Evolutionary conservation across 2,329 filamentous ascomycete genomes (phyloP).

Genomic region (Xylariales sp.): DNA sequence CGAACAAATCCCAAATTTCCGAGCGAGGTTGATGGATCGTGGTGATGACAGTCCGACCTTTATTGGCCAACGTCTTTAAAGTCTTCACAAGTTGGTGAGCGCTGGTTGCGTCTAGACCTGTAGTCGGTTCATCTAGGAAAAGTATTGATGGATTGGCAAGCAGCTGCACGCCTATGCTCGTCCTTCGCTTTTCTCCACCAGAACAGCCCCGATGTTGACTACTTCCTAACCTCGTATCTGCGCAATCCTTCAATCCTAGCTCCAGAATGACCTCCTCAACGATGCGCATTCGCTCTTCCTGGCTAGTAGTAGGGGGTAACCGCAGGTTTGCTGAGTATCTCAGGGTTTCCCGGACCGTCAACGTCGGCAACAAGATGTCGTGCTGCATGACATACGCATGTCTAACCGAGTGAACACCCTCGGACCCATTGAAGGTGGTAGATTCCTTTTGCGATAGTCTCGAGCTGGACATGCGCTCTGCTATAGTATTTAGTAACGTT

Average conservation of each 20-base stretch:
- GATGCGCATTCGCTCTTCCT: conserved; percentile 53
- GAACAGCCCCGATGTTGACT: conserved; percentile 70
- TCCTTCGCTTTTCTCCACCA: conserved; percentile 72
- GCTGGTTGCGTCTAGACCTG: conserved; percentile 71
- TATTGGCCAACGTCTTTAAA: conserved; percentile 61
- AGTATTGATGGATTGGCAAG: conserved; percentile 74
- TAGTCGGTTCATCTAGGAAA: conserved; percentile 76
- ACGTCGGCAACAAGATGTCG: conserved; percentile 65
- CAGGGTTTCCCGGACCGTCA: conserved; percentile 73
- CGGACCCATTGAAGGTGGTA: conserved; percentile 56
- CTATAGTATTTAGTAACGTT: conserved; percentile 65
- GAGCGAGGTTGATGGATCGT: conserved; percentile 75
- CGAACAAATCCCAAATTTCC: conserved; percentile 75
- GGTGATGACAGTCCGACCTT: conserved; percentile 66
- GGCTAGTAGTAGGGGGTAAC: conserved; percentile 57
- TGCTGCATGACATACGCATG: conserved; percentile 73
- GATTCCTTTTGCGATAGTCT: conserved; percentile 48
- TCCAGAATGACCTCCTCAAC: conserved; percentile 76
- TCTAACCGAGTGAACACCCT: conserved; percentile 49
- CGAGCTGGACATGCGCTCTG: conserved; percentile 59
- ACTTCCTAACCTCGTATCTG: conserved; percentile 68
- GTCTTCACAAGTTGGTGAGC: conserved; percentile 70
- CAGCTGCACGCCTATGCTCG: conserved; percentile 73
- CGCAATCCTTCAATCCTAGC: conserved; percentile 71
- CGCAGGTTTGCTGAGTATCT: conserved; percentile 68